Conservation (phyloP, 805 yeast species). For the Saccharomyces cerevisiae region DNA sequence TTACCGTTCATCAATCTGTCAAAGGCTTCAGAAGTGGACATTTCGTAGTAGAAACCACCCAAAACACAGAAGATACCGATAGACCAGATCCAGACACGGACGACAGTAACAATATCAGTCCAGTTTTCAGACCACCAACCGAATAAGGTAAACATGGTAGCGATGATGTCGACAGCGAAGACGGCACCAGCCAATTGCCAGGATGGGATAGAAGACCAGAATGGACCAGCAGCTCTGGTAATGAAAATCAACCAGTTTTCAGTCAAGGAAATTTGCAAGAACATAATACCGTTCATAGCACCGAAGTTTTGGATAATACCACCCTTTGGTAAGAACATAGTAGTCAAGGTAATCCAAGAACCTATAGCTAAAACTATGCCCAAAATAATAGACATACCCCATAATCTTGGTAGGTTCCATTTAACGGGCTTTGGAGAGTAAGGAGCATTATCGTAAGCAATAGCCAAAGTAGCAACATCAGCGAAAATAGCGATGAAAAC, state of each 20-base stretch:
- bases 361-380: conserved; percentile 84
- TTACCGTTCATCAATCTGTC: conserved; percentile 82
- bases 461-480: conserved; percentile 93
- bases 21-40: conserved; percentile 72
- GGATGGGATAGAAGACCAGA: conserved; percentile 94
- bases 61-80: conserved; percentile 93
- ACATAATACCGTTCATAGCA: conserved; percentile 84
- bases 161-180: conserved; percentile 78
- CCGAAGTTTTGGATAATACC: conserved; percentile 97
- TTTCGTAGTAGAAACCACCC: conserved; percentile 93
- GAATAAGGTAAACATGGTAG: conserved; percentile 85
- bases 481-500: conserved; percentile 97
- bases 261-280: conserved; percentile 89
- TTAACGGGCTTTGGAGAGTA: conserved; percentile 87
- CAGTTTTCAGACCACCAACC: conserved; percentile 98
- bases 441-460: conserved; percentile 97
- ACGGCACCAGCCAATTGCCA: conserved; percentile 97
- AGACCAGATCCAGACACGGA: conserved; percentile 91
- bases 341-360: conserved; percentile 90
- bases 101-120: conserved; percentile 92
- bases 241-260: conserved; percentile 96
- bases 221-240: conserved; percentile 95
- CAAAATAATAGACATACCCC: conserved; percentile 91
- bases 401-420: conserved; percentile 93
- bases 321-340: conserved; percentile 84